Conservation (phyloP, 352 stramenopile species). For the Stramenopiles sp. region DNA sequence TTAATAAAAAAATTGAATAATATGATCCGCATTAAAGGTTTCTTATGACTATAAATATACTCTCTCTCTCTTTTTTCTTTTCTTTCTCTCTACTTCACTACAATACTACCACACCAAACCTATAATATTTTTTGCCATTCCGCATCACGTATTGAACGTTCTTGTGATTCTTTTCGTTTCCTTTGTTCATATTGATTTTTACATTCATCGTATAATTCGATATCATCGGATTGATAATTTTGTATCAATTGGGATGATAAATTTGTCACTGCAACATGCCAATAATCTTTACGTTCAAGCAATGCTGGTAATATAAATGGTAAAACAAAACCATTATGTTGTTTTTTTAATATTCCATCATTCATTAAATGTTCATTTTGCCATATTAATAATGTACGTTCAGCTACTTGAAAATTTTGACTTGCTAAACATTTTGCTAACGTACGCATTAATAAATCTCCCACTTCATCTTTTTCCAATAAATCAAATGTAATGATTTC, state of each 20-base stretch:
- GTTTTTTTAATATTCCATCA: constrained; percentile 69
- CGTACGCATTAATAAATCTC: constrained; percentile 18
- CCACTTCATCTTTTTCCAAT: constrained; percentile 20
- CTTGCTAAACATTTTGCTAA: constrained; percentile 23
- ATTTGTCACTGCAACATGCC: constrained; percentile 89
- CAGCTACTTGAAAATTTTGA: constrained; percentile 79
- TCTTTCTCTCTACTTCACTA: not conserved
- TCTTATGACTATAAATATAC: no score
- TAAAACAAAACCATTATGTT: constrained; percentile 73
- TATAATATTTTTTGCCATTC: not conserved
- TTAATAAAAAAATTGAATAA: no score
- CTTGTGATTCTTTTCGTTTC: not conserved
- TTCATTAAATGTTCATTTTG: constrained; percentile 95
- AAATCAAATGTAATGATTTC: constrained; percentile 72
- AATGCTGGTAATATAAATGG: constrained; percentile 76
- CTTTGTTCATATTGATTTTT: not conserved
- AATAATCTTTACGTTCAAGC: constrained; percentile 70
- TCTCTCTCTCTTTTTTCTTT: not conserved
- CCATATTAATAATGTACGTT: constrained; percentile 92
- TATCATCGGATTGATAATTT: not conserved
- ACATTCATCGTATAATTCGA: not conserved
- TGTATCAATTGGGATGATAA: constrained; percentile 39
- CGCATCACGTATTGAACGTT: not conserved
- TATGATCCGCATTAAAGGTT: no score
- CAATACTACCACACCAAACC: not conserved